Evolutionary conservation across 805 yeast genomes (phyloP), one percentile per base, ranked within the genome.

Genomic region (Monosporozyma yasuniensis): DNA sequence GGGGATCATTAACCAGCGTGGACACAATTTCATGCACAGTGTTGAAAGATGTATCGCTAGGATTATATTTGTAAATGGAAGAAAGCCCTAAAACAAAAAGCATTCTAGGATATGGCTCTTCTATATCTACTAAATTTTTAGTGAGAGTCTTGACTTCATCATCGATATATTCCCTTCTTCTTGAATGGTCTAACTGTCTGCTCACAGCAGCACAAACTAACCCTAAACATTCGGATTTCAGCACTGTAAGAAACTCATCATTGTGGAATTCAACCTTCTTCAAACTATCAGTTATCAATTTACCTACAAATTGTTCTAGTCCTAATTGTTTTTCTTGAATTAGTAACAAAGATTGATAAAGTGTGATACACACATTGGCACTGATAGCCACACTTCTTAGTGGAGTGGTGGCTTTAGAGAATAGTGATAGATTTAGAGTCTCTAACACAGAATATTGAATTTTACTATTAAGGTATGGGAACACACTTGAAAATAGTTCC

Each of bases 391-490:
- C 62, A 16, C 65, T 61, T 35, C 74, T 66, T 7, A 69, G 59
- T 1, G 64, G 55, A 4, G 59, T 61, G 1, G 67, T 59, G 4
- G 61, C 55, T 48, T 73, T 67, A 27, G 78, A 71, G 45, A 77
- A 69, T 35, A 83, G 53, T 16, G 75, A 72, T 3, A 83, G 71
- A 55, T 89, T 76, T 53, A 93, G 66, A 48, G 82, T 86, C 59
- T 91, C 97, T 19, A 93, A 66, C n/a, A 93, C 73, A 0, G 97
- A 88, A 51, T 84, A 82, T 60, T 91, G 97, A 48, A 93, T 84
- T 53, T 87, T 86, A 4, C 79, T 67, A 7, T 90, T 79, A 56
- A 91, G 75, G 51, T 74, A 71, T 0, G 95, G 87, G 55, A 91
- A 84, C 0, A 84, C 73, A 8, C 76, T 61, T 4, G 86, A 79